Conservation (phyloP, 768 basidiomycete genomes). For the Pisolithus marmoratus region DNA sequence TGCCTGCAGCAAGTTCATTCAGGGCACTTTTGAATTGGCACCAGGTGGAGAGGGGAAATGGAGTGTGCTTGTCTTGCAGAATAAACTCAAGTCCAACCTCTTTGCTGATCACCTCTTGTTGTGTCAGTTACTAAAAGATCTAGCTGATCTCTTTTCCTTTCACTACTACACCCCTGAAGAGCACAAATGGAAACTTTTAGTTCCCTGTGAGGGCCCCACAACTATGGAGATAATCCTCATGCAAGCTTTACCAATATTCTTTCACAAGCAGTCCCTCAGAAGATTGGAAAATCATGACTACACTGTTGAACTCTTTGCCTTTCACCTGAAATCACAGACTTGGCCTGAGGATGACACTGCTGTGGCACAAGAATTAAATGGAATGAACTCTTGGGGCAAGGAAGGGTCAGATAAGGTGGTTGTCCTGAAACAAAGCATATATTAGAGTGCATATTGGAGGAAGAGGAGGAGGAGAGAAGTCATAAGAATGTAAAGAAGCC, state of each 20-base stretch:
- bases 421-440: not conserved
- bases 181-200: not conserved
- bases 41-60: not conserved
- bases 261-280: not conserved
- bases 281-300: not conserved
- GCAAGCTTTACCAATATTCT: not conserved
- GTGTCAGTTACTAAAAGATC: not conserved
- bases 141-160: not conserved
- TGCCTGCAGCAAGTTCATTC: not conserved
- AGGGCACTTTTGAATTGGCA: not conserved
- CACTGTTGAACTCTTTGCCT: not conserved
- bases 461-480: not conserved
- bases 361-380: not conserved
- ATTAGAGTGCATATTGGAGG: not conserved
- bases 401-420: not conserved
- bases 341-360: not conserved
- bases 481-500: no score
- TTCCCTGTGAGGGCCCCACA: not conserved
- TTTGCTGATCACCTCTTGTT: not conserved
- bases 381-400: not conserved
- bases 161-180: not conserved
- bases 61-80: not conserved
- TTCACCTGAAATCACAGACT: not conserved
- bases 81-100: not conserved
- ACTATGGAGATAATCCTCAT: not conserved